Evolutionary conservation across 306 rosid species (phyloP), one percentile per base, ranked within the genome.

Genomic region (Canavalia gladiata): DNA sequence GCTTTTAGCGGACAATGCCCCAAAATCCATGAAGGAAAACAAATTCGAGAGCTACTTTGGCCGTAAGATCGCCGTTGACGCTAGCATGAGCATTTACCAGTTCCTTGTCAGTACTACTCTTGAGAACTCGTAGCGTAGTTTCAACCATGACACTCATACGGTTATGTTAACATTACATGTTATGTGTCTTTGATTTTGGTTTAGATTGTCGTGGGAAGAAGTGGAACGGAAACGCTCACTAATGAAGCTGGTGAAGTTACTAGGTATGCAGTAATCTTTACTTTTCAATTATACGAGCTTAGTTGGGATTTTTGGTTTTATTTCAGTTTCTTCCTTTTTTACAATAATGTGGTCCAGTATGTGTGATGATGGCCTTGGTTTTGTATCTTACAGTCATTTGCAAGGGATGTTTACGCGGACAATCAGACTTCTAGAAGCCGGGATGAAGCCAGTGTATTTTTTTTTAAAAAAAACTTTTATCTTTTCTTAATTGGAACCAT

Each of bases 161-260:
- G 58, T 57, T 0, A 25, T 68, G 25, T 43, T 84, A 57, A 55
- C 45, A 1, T 37, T 1, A 1, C n/a, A 9, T 80, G 12, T 57
- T 45, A 54, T 37, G 64, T 77, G 59, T 66, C 73, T 82, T 57
- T 76, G 39, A 68, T 66, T 72, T 77, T 67, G 71, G 10, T 85
- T 87, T 87, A 95, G 99, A 95, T 95, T 90, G 99, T 95, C 18
- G 99, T 95, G 6, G 99, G 99, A 82, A 90, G 99, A 84, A 91
- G 68, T 71, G 99, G 99, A 80, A 86, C 99, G 51, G 99, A 95
- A 82, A 91, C 88, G 94, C 87, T 95, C 39, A 95, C 97, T 69
- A 95, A 95, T 80, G 99, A 95, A 86, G 99, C 99, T 63, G 99
- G 99, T 72, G 99, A 95, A 93, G 94, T 95, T 80, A 95, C 99